phyloP scores from a whole-genome alignment of 768 basidiomycete genomes.

The Mycena rosella region DNA sequence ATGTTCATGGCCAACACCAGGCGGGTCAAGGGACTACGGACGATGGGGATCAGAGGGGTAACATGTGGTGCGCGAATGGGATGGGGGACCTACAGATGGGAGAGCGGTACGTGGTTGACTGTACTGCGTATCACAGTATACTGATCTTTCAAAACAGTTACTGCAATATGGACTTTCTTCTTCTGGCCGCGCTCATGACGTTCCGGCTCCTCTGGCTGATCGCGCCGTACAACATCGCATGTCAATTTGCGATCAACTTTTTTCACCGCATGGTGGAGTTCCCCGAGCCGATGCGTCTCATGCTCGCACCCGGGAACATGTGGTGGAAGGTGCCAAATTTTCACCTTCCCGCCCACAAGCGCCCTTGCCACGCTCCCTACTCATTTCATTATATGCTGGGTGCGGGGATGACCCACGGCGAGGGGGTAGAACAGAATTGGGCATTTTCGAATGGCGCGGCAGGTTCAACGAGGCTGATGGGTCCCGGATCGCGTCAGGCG shows the following conservation, averaged over 20 bases:
- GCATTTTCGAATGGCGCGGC: conserved; percentile 6
- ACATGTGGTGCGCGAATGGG: conserved; percentile 26
- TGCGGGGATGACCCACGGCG: conserved; percentile 16
- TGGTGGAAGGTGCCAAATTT: conserved; percentile 31
- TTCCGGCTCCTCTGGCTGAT: not conserved
- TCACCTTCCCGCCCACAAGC: conserved; percentile 16
- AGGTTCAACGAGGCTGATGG: not conserved
- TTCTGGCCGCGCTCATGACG: not conserved
- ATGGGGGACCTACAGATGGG: conserved; percentile 39
- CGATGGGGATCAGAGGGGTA: conserved; percentile 16
- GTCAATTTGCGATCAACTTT: conserved; percentile 1
- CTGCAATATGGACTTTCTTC: conserved; percentile 5
- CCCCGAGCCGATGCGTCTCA: not conserved
- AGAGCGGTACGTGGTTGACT: conserved; percentile 25
- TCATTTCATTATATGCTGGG: conserved; percentile 19
- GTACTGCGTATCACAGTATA: not conserved
- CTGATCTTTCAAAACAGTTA: not conserved
- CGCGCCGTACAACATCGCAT: conserved; percentile 6
- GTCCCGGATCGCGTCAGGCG: conserved; percentile 1
- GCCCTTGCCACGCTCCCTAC: conserved; percentile 10
- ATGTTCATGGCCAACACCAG: conserved; percentile 7
- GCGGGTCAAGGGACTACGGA: conserved; percentile 7
- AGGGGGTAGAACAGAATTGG: conserved; percentile 21
- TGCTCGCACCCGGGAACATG: not conserved
- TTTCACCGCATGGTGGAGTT: not conserved